Evolutionary conservation across 1,284 basidiomycete species (phyloP), one percentile per base, ranked within the genome.

Genomic region (Heterobasidion occidentale): DNA sequence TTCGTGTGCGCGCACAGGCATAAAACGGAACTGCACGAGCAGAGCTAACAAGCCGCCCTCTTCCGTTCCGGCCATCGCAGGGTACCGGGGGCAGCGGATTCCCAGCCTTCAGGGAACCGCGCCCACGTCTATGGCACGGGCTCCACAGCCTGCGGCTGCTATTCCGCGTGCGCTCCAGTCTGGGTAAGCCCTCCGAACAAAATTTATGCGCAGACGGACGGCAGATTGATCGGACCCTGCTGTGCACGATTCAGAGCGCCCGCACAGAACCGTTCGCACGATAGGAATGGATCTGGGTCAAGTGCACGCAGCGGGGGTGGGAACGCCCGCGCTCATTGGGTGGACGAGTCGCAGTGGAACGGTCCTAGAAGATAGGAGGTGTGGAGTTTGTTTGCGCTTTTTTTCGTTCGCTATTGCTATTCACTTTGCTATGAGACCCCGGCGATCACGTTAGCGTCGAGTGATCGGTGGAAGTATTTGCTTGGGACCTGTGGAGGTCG

Each of bases 311-410:
- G 46, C 12, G 27, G 11, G 46, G 19, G 46, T 20, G 9, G 46
- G 9, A 45, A 17, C 14, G 46, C 48, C 42, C 47, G 19, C 27
- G 33, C 45, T 19, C 47, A 53, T 20, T 36, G 53, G 56, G 56
- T 57, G 20, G 56, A 57, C 35, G 47, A 34, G 52, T 19, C 46
- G n/a, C 19, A 19, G 52, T 57, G 52, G 56, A 58, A 46, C 9
- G 45, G 27, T 45, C 17, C n/a, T 20, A 17, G 35, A 27, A n/a
- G 49, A 46, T 36, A 48, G 51, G 36, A 36, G 19, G 44, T 42
- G 12, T 33, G 36, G 2, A 1, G 19, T 20, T 48, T 11, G 46
- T n/a, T 48, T 4, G n/a, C 17, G 35, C 42, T 34, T 42, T 15
- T 12, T 44, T 36, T 33, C n/a, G n/a, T 42, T 12, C 52, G 38